These are phyloP conservation scores for Fusarium cicatricum DNA, from an alignment of 2,329 filamentous ascomycete genomes.

Conservation along the genomic window DNA sequence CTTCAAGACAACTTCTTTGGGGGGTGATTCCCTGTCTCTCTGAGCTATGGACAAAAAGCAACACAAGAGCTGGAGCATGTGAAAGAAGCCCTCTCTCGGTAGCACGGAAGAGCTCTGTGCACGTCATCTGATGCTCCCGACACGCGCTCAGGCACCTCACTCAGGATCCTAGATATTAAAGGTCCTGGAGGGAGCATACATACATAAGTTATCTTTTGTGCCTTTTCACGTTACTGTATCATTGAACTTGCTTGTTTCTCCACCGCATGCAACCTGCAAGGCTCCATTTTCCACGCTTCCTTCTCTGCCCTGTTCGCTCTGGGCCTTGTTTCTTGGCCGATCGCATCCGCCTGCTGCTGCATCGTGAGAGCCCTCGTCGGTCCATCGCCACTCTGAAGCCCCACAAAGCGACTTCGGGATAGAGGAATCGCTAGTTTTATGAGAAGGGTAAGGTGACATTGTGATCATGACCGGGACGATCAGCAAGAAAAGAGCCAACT, in stretches of 20 bases:
- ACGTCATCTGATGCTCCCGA: conserved; percentile 28
- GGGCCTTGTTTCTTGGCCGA: too few relatives aligned
- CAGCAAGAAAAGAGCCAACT: conserved; percentile 6
- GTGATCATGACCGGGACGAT: conserved; percentile 4
- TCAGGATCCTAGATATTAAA: conserved; percentile 13
- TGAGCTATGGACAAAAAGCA: background rate
- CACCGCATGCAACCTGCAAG: conserved; percentile 25
- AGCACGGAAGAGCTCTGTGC: conserved; percentile 10
- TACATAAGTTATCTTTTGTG: too few relatives aligned
- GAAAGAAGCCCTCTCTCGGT: conserved; percentile 23
- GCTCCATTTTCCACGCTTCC: conserved; percentile 17
- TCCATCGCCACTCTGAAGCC: background rate
- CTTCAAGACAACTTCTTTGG: background rate
- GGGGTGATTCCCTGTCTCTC: conserved; percentile 17
- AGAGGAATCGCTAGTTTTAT: background rate
- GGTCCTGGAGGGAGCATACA: background rate
- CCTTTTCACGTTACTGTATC: too few relatives aligned
- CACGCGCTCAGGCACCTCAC: conserved; percentile 3
- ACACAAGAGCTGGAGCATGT: background rate
- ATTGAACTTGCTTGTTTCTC: background rate
- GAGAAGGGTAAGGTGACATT: conserved; percentile 10
- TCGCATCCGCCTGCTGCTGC: background rate
- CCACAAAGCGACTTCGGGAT: conserved; percentile 7
- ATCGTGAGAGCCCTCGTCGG: background rate
- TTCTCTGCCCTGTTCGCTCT: conserved; percentile 6